Evolutionary conservation across 768 basidiomycete genomes (phyloP).

Genomic region (Boletus rubroflammeus): DNA sequence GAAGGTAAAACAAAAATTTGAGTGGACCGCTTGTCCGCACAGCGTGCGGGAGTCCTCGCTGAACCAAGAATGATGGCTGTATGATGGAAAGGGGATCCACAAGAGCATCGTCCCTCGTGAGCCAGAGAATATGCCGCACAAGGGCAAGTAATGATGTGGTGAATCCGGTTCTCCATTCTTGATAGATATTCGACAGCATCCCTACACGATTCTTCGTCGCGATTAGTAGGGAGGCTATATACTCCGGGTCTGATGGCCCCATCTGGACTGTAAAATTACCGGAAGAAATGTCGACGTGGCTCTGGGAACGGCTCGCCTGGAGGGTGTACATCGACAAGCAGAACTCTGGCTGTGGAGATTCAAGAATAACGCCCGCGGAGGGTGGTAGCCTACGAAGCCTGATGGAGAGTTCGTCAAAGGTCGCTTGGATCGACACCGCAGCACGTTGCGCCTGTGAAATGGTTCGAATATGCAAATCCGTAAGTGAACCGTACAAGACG

Average conservation of each 20-base stretch:
- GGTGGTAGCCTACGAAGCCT: conserved; percentile 9
- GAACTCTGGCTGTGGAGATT: conserved; percentile 17
- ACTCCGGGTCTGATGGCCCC: conserved; percentile 31
- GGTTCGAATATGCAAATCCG: conserved; percentile 15
- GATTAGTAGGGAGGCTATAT: conserved; percentile 16
- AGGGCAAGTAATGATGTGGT: conserved; percentile 36
- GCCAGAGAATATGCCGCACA: conserved; percentile 47
- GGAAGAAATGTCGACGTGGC: conserved; percentile 17
- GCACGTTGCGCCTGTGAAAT: not conserved
- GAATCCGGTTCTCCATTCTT: conserved; percentile 30
- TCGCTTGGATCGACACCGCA: not conserved
- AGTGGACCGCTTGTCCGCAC: conserved; percentile 69
- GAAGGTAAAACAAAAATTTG: conserved; percentile 75
- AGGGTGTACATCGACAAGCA: conserved; percentile 17
- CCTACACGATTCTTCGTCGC: conserved; percentile 8
- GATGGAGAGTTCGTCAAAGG: conserved; percentile 17
- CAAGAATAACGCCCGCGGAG: not conserved
- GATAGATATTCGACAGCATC: conserved; percentile 18
- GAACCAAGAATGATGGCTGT: conserved; percentile 81
- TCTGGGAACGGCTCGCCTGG: conserved; percentile 13
- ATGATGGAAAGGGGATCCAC: conserved; percentile 79
- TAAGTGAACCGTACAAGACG: conserved; percentile 14
- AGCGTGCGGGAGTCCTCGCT: conserved; percentile 62
- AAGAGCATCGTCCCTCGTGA: conserved; percentile 46
- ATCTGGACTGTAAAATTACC: conserved; percentile 24